phyloP scores from a whole-genome alignment of 2,329 filamentous ascomycete species.

The Colletotrichum spinosum region DNA sequence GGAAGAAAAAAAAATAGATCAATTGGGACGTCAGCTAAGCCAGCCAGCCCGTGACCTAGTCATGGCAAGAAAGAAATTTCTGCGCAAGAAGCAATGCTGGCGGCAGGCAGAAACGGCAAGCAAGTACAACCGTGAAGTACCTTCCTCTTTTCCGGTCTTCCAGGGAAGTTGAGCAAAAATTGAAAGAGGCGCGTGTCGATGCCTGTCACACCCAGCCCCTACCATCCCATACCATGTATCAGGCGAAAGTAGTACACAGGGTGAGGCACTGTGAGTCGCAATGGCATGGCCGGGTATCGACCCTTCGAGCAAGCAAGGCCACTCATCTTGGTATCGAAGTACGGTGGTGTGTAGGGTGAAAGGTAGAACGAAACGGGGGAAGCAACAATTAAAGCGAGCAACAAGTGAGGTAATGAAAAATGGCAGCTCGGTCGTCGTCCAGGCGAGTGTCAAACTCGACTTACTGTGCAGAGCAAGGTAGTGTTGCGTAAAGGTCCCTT shows the following conservation, averaged over 20 bases:
- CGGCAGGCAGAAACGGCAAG: slow-evolving; percentile 5
- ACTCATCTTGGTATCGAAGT: slow-evolving; percentile 10
- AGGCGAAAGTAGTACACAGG: slow-evolving; percentile 26
- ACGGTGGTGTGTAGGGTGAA: slow-evolving; percentile 31
- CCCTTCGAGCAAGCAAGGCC: background rate
- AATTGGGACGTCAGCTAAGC: too few species aligned
- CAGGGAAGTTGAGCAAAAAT: slow-evolving; percentile 29
- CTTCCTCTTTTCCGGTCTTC: slow-evolving; percentile 5
- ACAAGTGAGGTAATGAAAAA: slow-evolving; percentile 34
- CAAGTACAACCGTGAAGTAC: slow-evolving; percentile 23
- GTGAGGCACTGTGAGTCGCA: slow-evolving; percentile 22
- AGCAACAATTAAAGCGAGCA: slow-evolving; percentile 8
- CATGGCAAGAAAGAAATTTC: background rate
- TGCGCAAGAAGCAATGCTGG: too few species aligned
- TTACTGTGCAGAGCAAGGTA: slow-evolving; percentile 3
- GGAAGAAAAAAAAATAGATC: background rate
- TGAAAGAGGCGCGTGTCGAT: slow-evolving; percentile 21
- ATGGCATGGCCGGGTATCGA: slow-evolving; percentile 10
- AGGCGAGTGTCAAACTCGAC: slow-evolving; percentile 29
- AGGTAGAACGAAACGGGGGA: background rate
- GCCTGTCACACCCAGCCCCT: slow-evolving; percentile 14
- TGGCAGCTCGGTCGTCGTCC: slow-evolving; percentile 34
- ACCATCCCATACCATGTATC: too few species aligned
- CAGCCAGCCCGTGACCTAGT: background rate
- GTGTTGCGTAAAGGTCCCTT: background rate